Base-by-base conservation (phyloP, 768 basidiomycete species). In the Sistotremastrum niveocremeum region DNA sequence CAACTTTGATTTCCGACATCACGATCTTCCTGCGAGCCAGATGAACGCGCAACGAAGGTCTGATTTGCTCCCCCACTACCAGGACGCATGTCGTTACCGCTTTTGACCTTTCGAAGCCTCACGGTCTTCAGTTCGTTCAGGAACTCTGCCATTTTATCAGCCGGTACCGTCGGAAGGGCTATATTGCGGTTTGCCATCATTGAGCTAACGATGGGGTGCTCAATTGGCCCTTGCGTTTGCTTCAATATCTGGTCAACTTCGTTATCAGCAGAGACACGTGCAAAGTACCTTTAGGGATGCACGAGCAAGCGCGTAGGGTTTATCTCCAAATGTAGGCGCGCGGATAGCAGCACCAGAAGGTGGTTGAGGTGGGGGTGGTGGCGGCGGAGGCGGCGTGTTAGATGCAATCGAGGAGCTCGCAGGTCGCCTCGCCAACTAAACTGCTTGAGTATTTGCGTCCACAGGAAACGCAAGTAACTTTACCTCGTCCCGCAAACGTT, bases 121-220 rank as follows among this genome's bases (percentile, higher is more conserved):
- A 77, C 81, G 1, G 73, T 80, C 67, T 85, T 87, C 70, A 88
- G 77, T 59, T 88, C 85, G 5, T 64, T 77, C 51, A 88, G 60
- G 55, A 88, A 88, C 1, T 79, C 83, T 0, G 80, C 81, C 81
- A 88, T 85, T 58, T 87, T 83, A 50, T 87, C 85, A 2, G 79
- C 71, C 0, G 82, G 72, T 7, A 88, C 67, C 0, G 81, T 76
- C 0, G 84, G 79, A 47, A 37, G 32, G 35, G 29, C 39, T 37
- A 45, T 10, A 7, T 8, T n/a, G 29, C 35, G 39, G 39, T 41
- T 7, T 28, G 39, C 9, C 11, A 7, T 7, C 9, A 7, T 41
- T 7, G 42, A 7, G 7, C 2, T 6, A 43, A n/a, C 35, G 45
- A 84, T 84, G 1, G 83, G 79, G 0, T 75, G 76, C 58, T 84